phyloP scores from a whole-genome alignment of 352 stramenopile species.

The Phytophthora pini region DNA sequence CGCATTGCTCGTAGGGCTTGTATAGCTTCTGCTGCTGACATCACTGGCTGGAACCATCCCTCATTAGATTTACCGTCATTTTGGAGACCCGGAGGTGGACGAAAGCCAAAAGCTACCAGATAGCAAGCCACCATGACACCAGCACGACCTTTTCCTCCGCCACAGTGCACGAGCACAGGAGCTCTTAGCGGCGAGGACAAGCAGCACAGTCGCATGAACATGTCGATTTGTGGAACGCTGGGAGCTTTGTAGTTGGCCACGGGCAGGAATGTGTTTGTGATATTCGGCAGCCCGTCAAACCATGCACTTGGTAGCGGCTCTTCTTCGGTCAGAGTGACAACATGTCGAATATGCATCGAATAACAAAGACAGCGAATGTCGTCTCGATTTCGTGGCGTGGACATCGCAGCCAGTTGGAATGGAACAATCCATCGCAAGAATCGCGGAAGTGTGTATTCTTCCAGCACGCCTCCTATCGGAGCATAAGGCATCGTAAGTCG shows the following conservation, averaged over 20 bases:
- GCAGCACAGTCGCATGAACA: slow-evolving; percentile 60
- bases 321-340: slow-evolving; percentile 52
- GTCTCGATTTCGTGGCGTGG: slow-evolving; percentile 39
- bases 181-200: background rate
- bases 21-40: slow-evolving; percentile 54
- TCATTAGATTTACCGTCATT: slow-evolving; percentile 1
- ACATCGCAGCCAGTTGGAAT: slow-evolving; percentile 51
- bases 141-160: slow-evolving; percentile 66
- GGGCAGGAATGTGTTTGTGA: slow-evolving; percentile 53
- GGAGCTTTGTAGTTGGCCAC: slow-evolving; percentile 67
- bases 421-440: slow-evolving; percentile 60
- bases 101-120: slow-evolving; percentile 68
- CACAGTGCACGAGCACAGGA: slow-evolving; percentile 69
- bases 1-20: slow-evolving; percentile 47
- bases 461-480: background rate
- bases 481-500: slow-evolving; percentile 8
- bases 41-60: slow-evolving; percentile 46
- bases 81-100: slow-evolving; percentile 16
- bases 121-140: slow-evolving; percentile 76
- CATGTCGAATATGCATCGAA: slow-evolving; percentile 37
- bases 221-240: slow-evolving; percentile 60
- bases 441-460: slow-evolving; percentile 38
- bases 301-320: slow-evolving; percentile 39
- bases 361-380: slow-evolving; percentile 42
- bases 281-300: slow-evolving; percentile 32